Percentiles rank a stretch among this genome's conserved stretches.
These are phyloP conservation scores for Coelastrella sp. DNA, from an alignment of 139 green algal genomes.

Conservation along the genomic window DNA sequence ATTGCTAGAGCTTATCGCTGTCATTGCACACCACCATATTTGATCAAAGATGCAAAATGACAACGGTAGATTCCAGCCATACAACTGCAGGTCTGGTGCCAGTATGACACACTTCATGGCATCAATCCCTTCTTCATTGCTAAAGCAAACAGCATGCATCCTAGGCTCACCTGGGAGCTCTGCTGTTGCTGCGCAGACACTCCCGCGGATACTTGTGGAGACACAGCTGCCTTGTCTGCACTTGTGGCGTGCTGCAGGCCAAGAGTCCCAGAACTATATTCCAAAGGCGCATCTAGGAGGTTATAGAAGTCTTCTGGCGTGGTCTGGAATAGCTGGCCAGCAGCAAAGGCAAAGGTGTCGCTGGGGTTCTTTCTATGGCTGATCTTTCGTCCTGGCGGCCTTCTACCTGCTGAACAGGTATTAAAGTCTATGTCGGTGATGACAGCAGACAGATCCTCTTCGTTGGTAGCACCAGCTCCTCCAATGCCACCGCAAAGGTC, in stretches of 20 bases:
- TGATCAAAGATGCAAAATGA: too few species aligned
- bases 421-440: not conserved
- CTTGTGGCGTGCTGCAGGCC: not conserved
- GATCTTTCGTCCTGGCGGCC: slow-evolving; percentile 5
- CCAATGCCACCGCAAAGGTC: not conserved
- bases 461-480: not conserved
- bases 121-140: too few species aligned
- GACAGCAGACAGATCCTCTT: not conserved
- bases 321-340: slow-evolving; percentile 39
- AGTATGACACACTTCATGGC: too few species aligned
- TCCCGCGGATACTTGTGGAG: not conserved
- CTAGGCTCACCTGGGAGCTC: too few species aligned
- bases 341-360: slow-evolving; percentile 56
- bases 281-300: not conserved
- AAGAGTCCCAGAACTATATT: not conserved
- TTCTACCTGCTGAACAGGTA: not conserved
- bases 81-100: too few species aligned
- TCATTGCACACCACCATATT: too few species aligned
- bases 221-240: not conserved
- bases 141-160: too few species aligned
- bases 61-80: too few species aligned
- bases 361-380: slow-evolving; percentile 40
- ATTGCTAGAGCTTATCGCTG: too few species aligned
- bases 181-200: not conserved
- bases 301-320: slow-evolving; percentile 29